Evolutionary conservation across 2,329 filamentous ascomycete genomes (phyloP), one percentile per base, ranked within the genome.

Genomic region (Beauveria medogensis): DNA sequence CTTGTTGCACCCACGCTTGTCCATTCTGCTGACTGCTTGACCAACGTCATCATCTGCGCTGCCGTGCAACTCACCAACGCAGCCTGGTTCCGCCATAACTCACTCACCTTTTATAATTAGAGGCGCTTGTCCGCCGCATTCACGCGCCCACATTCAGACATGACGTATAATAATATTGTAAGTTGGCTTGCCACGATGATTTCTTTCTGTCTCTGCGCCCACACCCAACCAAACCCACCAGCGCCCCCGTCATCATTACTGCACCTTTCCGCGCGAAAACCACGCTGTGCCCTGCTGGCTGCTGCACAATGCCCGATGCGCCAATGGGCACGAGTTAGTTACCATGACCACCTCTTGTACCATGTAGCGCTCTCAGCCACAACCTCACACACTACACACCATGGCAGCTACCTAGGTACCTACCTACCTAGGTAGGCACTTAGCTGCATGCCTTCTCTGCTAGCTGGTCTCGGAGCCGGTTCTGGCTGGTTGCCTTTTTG

Each of bases 141-240:
- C 46, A 43, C 24, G 18, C 34, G 48, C 48, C 8, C 56, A 52
- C 46, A 28, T 18, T 22, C 46, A 30, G 46, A 70, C 70, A 74
- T 74, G 72, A 73, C 72, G 69, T 74, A 73, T 67, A 37, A 16
- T 16, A 37, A 37, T 37, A 74, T 74, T 70, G 72, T 74, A 69
- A 74, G 72, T 74, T 62, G 59, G 51, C 14, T 43, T 37, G 22
- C 34, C 48, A 50, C 30, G 14, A 18, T 41, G 20, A 20, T 7
- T 44, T 50, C 26, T 18, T 59, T 14, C 22, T 26, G 5, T 37
- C 40, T n/a, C 22, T 44, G 18, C 12, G 30, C 26, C n/a, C 37
- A 18, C 26, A 10, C 28, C 46, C 55, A 10, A 43, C 46, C 55
- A 22, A 43, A 43, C 56, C 47, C 22, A 18, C 52, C 46, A 30